phyloP scores from a whole-genome alignment of 257 asterid genomes.

The Perilla frutescens region DNA sequence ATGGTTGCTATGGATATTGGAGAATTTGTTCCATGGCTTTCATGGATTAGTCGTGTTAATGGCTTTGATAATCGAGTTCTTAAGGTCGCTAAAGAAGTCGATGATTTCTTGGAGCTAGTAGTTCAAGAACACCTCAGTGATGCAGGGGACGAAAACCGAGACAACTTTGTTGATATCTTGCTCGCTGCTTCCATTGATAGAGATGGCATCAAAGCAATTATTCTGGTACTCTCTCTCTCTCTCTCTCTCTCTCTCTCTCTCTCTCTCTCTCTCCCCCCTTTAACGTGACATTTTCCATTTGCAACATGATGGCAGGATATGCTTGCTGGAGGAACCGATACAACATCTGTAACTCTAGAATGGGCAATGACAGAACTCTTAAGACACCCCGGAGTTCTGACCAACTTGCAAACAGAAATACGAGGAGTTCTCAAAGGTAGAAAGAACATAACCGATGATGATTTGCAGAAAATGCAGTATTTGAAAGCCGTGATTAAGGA shows the following conservation, averaged over 20 bases:
- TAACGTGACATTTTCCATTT: not conserved
- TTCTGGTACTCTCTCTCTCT: constrained; percentile 38
- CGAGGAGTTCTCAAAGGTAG: constrained; percentile 32
- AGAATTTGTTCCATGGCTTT: constrained; percentile 54
- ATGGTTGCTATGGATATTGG: constrained; percentile 47
- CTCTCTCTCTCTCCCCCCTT: too few relatives aligned
- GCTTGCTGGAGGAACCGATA: constrained; percentile 55
- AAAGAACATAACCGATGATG: constrained; percentile 41
- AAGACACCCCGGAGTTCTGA: constrained; percentile 41
- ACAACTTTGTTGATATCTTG: constrained; percentile 51
- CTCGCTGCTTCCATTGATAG: constrained; percentile 38
- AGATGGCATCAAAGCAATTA: constrained; percentile 47
- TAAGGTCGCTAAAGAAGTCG: constrained; percentile 41
- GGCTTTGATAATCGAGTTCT: constrained; percentile 47
- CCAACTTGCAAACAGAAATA: constrained; percentile 45
- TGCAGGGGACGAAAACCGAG: not conserved
- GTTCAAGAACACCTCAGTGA: constrained; percentile 39
- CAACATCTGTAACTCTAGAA: constrained; percentile 42
- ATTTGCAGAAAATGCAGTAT: constrained; percentile 52
- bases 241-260: not conserved
- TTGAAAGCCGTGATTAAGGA: constrained; percentile 59
- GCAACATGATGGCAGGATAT: constrained; percentile 38
- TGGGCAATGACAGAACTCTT: constrained; percentile 64
- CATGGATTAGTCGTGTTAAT: constrained; percentile 50
- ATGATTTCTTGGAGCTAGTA: constrained; percentile 49